These are phyloP conservation scores for Hymenoscyphus fraxineus DNA, from an alignment of 2,329 filamentous ascomycete genomes.

Conservation along the genomic window DNA sequence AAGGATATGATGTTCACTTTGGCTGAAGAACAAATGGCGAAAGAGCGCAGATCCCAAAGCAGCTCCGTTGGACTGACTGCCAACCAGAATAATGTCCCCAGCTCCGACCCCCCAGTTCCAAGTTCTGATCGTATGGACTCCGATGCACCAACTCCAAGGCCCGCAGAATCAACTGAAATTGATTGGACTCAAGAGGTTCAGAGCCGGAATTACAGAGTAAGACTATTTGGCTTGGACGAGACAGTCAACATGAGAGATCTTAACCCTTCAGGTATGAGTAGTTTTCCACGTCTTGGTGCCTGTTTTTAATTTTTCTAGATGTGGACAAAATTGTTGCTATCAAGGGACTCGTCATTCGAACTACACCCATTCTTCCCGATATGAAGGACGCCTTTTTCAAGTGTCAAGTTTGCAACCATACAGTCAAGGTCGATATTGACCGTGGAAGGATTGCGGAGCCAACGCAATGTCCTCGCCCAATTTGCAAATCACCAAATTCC, in stretches of 20 bases:
- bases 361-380: slow-evolving; percentile 93
- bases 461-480: slow-evolving; percentile 77
- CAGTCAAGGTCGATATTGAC: slow-evolving; percentile 85
- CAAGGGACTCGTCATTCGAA: slow-evolving; percentile 93
- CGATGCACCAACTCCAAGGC: slow-evolving; percentile 41
- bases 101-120: slow-evolving; percentile 10
- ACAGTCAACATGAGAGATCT: slow-evolving; percentile 90
- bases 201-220: slow-evolving; percentile 75
- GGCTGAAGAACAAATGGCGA: slow-evolving; percentile 73
- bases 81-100: slow-evolving; percentile 38
- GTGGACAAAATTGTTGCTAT: slow-evolving; percentile 95
- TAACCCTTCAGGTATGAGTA: slow-evolving; percentile 69
- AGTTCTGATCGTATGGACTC: slow-evolving; percentile 70
- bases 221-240: slow-evolving; percentile 83
- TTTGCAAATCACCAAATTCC: slow-evolving; percentile 83
- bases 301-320: slow-evolving; percentile 48
- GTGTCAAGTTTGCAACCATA: slow-evolving; percentile 89
- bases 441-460: slow-evolving; percentile 95
- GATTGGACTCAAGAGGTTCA: slow-evolving; percentile 76
- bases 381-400: slow-evolving; percentile 99
- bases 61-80: slow-evolving; percentile 44
- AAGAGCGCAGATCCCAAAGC: slow-evolving; percentile 59
- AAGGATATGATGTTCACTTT: slow-evolving; percentile 93
- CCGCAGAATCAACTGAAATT: slow-evolving; percentile 48
- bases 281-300: neutral